Conservation (phyloP, 306 rosid species). For the Prunus mira region DNA sequence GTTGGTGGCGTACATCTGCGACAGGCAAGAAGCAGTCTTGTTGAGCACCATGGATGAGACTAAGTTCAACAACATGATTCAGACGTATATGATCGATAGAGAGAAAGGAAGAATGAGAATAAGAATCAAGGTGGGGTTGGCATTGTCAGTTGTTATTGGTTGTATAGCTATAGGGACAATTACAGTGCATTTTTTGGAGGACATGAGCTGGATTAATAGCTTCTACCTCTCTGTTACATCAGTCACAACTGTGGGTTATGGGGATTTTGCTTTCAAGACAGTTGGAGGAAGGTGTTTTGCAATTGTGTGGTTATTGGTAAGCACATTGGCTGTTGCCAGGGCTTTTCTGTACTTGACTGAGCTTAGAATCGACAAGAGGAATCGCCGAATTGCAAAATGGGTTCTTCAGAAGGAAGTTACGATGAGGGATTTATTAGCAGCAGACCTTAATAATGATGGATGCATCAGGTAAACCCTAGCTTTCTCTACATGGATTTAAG, state of each 20-base stretch:
- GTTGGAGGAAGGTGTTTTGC: constrained; percentile 62
- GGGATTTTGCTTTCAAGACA: constrained; percentile 56
- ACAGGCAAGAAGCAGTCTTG: constrained; percentile 52
- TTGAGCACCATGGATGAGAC: constrained; percentile 52
- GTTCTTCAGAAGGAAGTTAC: constrained; percentile 70
- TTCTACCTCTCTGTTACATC: constrained; percentile 67
- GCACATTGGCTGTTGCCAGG: constrained; percentile 65
- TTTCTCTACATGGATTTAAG: not conserved
- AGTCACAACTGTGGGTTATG: constrained; percentile 74
- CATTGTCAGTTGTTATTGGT: constrained; percentile 43
- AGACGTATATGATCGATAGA: constrained; percentile 49
- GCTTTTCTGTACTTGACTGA: constrained; percentile 69
- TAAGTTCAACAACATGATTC: constrained; percentile 36
- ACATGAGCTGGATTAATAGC: constrained; percentile 47
- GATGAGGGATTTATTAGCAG: constrained; percentile 55
- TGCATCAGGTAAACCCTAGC: constrained; percentile 57
- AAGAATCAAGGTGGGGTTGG: constrained; percentile 54
- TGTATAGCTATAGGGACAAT: constrained; percentile 62
- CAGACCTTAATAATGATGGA: constrained; percentile 75
- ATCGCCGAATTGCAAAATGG: constrained; percentile 48
- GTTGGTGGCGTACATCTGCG: constrained; percentile 60
- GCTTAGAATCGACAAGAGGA: constrained; percentile 59
- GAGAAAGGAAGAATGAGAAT: constrained; percentile 77
- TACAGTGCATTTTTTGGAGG: constrained; percentile 43
- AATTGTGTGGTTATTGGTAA: constrained; percentile 56